Base-by-base conservation (phyloP, 495 filamentous ascomycete genomes). In the Neurospora sp. region DNA sequence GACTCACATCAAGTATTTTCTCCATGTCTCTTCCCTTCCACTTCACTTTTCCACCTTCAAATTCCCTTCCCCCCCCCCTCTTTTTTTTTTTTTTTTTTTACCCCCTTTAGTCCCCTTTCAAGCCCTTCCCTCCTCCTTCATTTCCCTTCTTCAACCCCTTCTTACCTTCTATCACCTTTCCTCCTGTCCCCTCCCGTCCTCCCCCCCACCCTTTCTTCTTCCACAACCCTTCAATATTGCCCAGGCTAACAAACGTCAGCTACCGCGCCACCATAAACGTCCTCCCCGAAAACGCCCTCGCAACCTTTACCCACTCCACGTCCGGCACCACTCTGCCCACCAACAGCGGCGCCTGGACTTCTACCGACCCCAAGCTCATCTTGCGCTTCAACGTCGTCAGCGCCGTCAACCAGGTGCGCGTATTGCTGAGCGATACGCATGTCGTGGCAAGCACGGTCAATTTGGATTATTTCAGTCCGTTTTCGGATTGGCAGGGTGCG, bases 241-340 rank as follows among this genome's bases (percentile, higher is more conserved):
- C 4, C 4, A 2, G 11, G 7, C 39, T 39, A 43, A 21, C 19
- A n/a, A n/a, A 21, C 13, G 9, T n/a, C 39, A 66, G 71, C 71
- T 72, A 72, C 71, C 24, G 34, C 19, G 45, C 71, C 71, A 69
- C 28, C 13, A 37, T 37, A 3, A 72, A 36, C 48, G 36, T 72
- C 71, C 48, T 69, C 36, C 71, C 71, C 7, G 43, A 66, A 69
- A 72, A 72, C 71, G 62, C 62, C 34, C 21, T 69, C 19, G 71
- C 62, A n/a, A 72, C 19, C n/a, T 66, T 72, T 19, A 62, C 71
- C 9, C 71, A 72, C 71, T 39, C 48, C 71, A 72, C 71, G 17
- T 21, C 45, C 1, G 71, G 71, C 11, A 37, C 42, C 28, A 31
- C 71, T 19, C 24, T 72, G 13, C 71, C 71, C 36, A 39, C 71